Evolutionary conservation across 2,329 filamentous ascomycete genomes (phyloP).

Genomic region (Thielaviopsis euricoi): DNA sequence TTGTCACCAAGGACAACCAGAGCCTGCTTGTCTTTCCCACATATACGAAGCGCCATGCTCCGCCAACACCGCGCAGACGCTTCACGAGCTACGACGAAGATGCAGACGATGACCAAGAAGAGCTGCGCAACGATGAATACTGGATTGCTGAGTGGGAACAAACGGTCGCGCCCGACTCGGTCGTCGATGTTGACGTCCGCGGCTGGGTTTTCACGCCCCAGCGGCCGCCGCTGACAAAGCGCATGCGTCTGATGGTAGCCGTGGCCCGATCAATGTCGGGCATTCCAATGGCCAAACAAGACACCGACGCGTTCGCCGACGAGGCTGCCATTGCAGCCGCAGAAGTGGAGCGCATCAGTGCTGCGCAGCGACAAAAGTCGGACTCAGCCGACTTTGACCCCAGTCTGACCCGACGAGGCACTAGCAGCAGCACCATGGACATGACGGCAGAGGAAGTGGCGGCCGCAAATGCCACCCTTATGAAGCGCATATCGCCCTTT

Average conservation of each 20-base stretch:
- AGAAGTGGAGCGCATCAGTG: conserved; percentile 42
- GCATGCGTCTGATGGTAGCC: conserved; percentile 73
- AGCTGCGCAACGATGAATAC: conserved; percentile 49
- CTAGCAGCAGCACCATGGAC: background rate
- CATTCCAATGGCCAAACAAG: conserved; percentile 49
- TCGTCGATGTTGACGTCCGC: conserved; percentile 86
- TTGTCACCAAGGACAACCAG: conserved; percentile 63
- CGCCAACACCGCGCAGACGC: background rate
- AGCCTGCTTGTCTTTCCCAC: conserved; percentile 93
- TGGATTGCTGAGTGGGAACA: conserved; percentile 67
- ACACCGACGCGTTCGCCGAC: background rate
- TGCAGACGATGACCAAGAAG: conserved; percentile 22
- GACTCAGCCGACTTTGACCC: background rate
- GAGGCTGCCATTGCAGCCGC: conserved; percentile 26
- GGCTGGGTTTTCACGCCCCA: conserved; percentile 91
- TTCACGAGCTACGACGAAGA: background rate
- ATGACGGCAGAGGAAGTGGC: conserved; percentile 54
- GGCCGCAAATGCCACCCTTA: conserved; percentile 69
- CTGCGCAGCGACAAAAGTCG: background rate
- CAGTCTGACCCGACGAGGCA: background rate
- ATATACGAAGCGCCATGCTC: conserved; percentile 57
- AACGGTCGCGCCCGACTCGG: conserved; percentile 63
- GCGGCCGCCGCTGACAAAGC: conserved; percentile 66
- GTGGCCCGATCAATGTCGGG: conserved; percentile 78
- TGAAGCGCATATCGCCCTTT: conserved; percentile 78